Evolutionary conservation across 306 rosid genomes (phyloP).

Genomic region (Psophocarpus tetragonolobus): DNA sequence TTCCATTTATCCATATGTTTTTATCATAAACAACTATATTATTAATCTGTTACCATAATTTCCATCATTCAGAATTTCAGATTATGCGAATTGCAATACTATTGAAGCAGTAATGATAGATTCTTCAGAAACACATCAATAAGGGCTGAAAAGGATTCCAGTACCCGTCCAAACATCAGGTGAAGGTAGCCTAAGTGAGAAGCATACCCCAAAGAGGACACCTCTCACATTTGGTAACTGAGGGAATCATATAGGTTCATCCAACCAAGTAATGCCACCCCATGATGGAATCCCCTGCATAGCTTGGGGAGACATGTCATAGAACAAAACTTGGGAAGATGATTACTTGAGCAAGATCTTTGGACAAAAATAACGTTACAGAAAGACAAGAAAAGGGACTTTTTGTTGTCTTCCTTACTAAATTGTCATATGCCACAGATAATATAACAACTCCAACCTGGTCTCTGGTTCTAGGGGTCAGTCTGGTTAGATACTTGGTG

Average conservation of each 20-base stretch:
- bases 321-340: slow-evolving; percentile 51
- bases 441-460: slow-evolving; percentile 72
- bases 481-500: slow-evolving; percentile 90
- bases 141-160: slow-evolving; percentile 47
- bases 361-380: slow-evolving; percentile 44
- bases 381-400: slow-evolving; percentile 42
- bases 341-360: slow-evolving; percentile 50
- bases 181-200: slow-evolving; percentile 76
- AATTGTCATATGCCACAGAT: slow-evolving; percentile 63
- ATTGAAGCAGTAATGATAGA: slow-evolving; percentile 21
- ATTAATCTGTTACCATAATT: slow-evolving; percentile 2
- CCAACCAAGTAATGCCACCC: slow-evolving; percentile 74
- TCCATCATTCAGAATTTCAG: background rate
- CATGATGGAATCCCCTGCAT: slow-evolving; percentile 61
- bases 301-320: slow-evolving; percentile 69
- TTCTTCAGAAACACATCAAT: slow-evolving; percentile 37
- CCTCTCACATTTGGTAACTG: slow-evolving; percentile 76
- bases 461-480: slow-evolving; percentile 87
- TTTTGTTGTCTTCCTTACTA: slow-evolving; percentile 69
- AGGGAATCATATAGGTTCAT: slow-evolving; percentile 57
- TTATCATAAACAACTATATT: slow-evolving; percentile 1
- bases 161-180: slow-evolving; percentile 46
- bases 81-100: slow-evolving; percentile 28
- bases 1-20: background rate
- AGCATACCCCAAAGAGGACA: slow-evolving; percentile 91